Conservation (phyloP, 2,329 filamentous ascomycete genomes). For the Colletotrichum spaethianum region DNA sequence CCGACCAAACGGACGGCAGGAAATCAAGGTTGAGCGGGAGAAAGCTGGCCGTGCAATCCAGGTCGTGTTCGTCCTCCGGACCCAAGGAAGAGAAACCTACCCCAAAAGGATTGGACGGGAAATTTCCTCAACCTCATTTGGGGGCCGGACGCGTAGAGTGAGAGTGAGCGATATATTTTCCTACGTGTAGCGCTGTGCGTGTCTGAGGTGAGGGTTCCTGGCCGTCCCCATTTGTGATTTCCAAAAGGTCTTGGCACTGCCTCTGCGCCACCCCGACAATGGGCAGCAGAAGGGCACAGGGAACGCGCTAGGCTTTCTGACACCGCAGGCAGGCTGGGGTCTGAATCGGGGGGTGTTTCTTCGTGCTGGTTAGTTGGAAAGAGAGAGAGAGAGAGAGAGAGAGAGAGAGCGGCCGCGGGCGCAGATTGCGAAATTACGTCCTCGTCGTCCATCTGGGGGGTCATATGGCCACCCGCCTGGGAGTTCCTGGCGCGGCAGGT, state of each 20-base stretch:
- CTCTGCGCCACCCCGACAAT: slow-evolving; percentile 16
- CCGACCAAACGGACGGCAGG: background rate
- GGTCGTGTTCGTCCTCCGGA: background rate
- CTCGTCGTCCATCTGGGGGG: too few species aligned
- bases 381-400: slow-evolving; percentile 1
- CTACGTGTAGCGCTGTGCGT: background rate
- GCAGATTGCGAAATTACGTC: background rate
- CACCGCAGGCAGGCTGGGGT: background rate
- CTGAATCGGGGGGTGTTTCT: slow-evolving; percentile 3
- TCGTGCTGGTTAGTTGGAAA: background rate
- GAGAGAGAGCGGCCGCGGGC: background rate
- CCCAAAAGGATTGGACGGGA: background rate
- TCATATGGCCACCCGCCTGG: background rate
- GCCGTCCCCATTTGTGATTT: slow-evolving; percentile 25
- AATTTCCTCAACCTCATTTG: background rate
- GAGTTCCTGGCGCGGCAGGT: background rate
- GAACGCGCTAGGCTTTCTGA: slow-evolving; percentile 21
- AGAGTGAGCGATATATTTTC: slow-evolving; percentile 33
- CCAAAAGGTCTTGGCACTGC: slow-evolving; percentile 28
- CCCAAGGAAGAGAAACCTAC: background rate
- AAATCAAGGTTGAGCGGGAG: background rate
- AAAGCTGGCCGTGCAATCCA: background rate
- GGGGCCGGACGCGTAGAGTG: background rate
- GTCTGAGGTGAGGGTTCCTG: background rate
- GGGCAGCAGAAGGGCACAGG: background rate